A percentile compares a stretch with the other conserved stretches of the same genome.
Evolutionary conservation across 2,329 filamentous ascomycete species (phyloP).

Genomic region (Pseudogymnoascus verrucosus): DNA sequence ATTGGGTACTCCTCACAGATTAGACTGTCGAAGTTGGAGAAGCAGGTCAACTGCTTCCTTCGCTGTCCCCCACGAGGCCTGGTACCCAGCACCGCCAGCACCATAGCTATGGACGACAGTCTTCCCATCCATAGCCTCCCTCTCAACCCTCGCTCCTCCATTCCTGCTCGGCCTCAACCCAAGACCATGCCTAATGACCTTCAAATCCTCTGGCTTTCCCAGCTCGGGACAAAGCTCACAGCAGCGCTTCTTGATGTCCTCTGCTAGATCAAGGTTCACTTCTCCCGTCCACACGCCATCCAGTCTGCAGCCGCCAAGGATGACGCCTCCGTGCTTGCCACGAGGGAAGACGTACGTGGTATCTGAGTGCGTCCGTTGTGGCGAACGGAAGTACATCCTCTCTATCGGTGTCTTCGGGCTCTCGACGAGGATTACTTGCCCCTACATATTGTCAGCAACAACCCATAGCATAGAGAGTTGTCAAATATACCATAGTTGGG

Average conservation of each 20-base stretch:
- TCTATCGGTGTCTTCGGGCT: slow-evolving; percentile 30
- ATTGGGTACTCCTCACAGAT: not conserved
- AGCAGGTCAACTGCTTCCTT: slow-evolving; percentile 19
- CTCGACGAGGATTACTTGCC: slow-evolving; percentile 30
- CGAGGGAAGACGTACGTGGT: slow-evolving; percentile 39
- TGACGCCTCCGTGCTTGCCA: slow-evolving; percentile 28
- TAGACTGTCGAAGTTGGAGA: not conserved
- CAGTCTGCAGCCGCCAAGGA: slow-evolving; percentile 29
- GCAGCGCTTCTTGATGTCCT: slow-evolving; percentile 29
- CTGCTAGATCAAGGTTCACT: slow-evolving; percentile 25
- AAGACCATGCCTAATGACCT: slow-evolving; percentile 28
- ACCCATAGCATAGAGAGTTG: not conserved
- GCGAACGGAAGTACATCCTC: slow-evolving; percentile 36
- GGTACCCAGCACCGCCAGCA: slow-evolving; percentile 38
- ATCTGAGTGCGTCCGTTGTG: slow-evolving; percentile 33
- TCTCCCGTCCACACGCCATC: slow-evolving; percentile 28
- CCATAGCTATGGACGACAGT: slow-evolving; percentile 37
- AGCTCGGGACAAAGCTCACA: slow-evolving; percentile 29
- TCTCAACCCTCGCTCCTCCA: slow-evolving; percentile 27
- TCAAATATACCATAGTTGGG: slow-evolving; percentile 21
- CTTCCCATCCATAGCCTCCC: slow-evolving; percentile 19
- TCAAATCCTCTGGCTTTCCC: slow-evolving; percentile 28
- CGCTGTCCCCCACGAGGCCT: slow-evolving; percentile 29
- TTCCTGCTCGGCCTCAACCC: slow-evolving; percentile 23
- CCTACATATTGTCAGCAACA: slow-evolving; percentile 13